Evolutionary conservation across 371 early-diverging fungal species (phyloP).

Genomic region (Rhizomucor pusillus): DNA sequence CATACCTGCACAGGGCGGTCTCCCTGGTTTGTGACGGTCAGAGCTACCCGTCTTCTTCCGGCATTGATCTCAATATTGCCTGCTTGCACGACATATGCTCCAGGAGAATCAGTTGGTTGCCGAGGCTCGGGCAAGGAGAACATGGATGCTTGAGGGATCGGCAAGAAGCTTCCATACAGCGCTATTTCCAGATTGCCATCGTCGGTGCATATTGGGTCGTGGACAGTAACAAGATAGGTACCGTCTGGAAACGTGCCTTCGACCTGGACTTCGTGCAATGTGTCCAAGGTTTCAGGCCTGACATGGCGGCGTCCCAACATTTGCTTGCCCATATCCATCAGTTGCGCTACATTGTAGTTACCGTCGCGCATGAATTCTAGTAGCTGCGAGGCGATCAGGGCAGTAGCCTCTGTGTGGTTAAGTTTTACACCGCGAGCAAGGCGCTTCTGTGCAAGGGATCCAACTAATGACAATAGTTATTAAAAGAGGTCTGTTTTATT

Average conservation of each 20-base stretch:
- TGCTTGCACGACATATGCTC: constrained; percentile 55
- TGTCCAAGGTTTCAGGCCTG: constrained; percentile 63
- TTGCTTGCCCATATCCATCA: constrained; percentile 84
- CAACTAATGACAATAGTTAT: constrained; percentile 47
- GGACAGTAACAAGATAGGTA: constrained; percentile 88
- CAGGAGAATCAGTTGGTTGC: constrained; percentile 50
- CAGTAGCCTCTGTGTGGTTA: constrained; percentile 83
- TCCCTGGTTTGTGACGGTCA: constrained; percentile 86
- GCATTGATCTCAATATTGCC: constrained; percentile 70
- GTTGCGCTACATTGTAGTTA: constrained; percentile 77
- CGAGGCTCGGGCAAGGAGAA: constrained; percentile 52
- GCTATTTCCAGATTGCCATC: constrained; percentile 82
- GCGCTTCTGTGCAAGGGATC: constrained; percentile 84
- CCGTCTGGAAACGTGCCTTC: constrained; percentile 92
- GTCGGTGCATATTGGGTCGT: constrained; percentile 79
- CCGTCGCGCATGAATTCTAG: constrained; percentile 90
- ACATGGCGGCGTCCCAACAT: constrained; percentile 89
- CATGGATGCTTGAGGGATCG: constrained; percentile 63
- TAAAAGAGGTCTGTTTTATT: neutral
- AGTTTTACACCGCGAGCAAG: constrained; percentile 84
- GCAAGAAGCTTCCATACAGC: constrained; percentile 81
- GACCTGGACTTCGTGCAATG: constrained; percentile 79
- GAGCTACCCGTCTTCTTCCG: constrained; percentile 59
- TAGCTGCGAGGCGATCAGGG: constrained; percentile 81
- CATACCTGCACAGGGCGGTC: constrained; percentile 86